A percentile compares a stretch with the other conserved stretches of the same genome.
Conservation (phyloP, 1,139 yeast genomes). For the Kodamaea ohmeri region DNA sequence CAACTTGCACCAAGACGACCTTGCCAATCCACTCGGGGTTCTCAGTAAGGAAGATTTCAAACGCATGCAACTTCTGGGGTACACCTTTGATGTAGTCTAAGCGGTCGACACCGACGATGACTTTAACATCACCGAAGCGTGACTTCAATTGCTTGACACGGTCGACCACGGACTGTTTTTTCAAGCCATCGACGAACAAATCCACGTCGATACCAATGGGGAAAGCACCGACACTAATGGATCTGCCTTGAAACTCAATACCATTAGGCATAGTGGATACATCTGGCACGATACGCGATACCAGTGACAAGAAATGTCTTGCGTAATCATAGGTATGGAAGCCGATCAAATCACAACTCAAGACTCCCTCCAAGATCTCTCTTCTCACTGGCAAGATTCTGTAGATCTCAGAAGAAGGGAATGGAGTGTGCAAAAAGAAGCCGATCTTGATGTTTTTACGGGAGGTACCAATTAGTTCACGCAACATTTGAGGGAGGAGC, state of each 20-base stretch:
- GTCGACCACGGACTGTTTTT: constrained; percentile 57
- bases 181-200: constrained; percentile 78
- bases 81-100: constrained; percentile 96
- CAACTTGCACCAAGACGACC: constrained; percentile 92
- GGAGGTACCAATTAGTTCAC: constrained; percentile 54
- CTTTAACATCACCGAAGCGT: constrained; percentile 68
- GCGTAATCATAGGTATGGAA: constrained; percentile 99
- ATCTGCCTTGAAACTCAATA: constrained; percentile 71
- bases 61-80: constrained; percentile 94
- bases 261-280: constrained; percentile 90
- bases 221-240: constrained; percentile 89
- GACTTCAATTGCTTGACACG: constrained; percentile 62
- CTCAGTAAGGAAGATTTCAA: constrained; percentile 84
- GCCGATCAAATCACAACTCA: constrained; percentile 92
- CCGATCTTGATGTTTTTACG: constrained; percentile 72
- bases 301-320: constrained; percentile 92
- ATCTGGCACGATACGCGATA: constrained; percentile 73
- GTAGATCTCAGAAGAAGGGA: constrained; percentile 95
- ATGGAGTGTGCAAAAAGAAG: constrained; percentile 95
- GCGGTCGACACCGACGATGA: constrained; percentile 94
- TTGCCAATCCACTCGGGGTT: constrained; percentile 99
- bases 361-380: constrained; percentile 86
- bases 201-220: constrained; percentile 98
- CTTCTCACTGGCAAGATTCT: constrained; percentile 92
- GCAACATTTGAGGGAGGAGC: constrained; percentile 88